Evolutionary conservation across 306 rosid genomes (phyloP).

Genomic region (Oemleria cerasiformis): DNA sequence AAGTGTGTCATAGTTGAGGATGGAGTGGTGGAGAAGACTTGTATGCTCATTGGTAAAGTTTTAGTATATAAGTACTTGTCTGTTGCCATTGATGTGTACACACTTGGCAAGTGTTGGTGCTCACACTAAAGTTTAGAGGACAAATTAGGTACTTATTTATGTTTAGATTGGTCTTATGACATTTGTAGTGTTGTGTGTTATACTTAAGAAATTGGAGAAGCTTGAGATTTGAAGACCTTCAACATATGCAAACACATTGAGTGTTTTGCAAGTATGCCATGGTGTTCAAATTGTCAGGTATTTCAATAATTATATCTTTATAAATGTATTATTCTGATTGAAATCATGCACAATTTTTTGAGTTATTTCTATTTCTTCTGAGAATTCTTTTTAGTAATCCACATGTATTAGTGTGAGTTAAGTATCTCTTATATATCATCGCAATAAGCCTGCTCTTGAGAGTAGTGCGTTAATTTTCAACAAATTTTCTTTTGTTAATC

Average conservation of each 20-base stretch:
- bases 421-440: neutral
- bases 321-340: conserved; percentile 7
- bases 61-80: no score
- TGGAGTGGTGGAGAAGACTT: no score
- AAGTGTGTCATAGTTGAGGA: no score
- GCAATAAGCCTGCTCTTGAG: neutral
- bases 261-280: conserved; percentile 71
- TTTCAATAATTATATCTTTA: neutral
- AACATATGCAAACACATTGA: conserved; percentile 80
- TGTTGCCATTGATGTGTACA: no score
- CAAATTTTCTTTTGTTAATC: neutral
- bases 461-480: neutral
- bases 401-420: neutral
- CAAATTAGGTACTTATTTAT: conserved; percentile 6
- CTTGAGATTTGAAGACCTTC: conserved; percentile 99
- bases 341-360: neutral
- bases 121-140: no score
- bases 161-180: conserved; percentile 7
- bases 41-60: no score
- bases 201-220: conserved; percentile 94
- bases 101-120: no score
- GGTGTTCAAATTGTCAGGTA: conserved; percentile 7
- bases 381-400: neutral
- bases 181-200: conserved; percentile 22
- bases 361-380: neutral